These are phyloP conservation scores for Saccharomycopsis malanga DNA, from an alignment of 805 yeast species.

Conservation along the genomic window DNA sequence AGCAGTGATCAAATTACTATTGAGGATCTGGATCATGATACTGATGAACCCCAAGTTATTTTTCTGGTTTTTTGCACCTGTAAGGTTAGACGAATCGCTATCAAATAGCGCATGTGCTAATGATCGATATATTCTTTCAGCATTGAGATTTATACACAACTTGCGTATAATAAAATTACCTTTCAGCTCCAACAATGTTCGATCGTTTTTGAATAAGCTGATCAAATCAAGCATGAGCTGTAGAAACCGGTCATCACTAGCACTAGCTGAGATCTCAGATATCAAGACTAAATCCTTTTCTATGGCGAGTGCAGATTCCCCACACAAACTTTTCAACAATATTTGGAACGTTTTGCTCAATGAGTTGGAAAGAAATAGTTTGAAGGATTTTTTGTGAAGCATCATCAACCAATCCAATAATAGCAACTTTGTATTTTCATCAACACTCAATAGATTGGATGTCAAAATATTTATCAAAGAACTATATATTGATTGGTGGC, in stretches of 20 bases:
- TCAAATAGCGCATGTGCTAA: slow-evolving; percentile 59
- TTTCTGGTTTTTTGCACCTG: slow-evolving; percentile 19
- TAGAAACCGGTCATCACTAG: slow-evolving; percentile 69
- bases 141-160: slow-evolving; percentile 69
- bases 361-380: slow-evolving; percentile 44
- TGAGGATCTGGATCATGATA: slow-evolving; percentile 78
- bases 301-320: slow-evolving; percentile 64
- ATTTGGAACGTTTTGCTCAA: slow-evolving; percentile 64
- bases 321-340: slow-evolving; percentile 62
- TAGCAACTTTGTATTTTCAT: slow-evolving; percentile 75
- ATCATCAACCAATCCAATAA: slow-evolving; percentile 86
- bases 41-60: slow-evolving; percentile 62
- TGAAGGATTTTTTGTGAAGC: slow-evolving; percentile 65
- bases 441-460: slow-evolving; percentile 48
- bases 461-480: slow-evolving; percentile 10
- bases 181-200: slow-evolving; percentile 55
- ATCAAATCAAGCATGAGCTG: slow-evolving; percentile 68
- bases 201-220: slow-evolving; percentile 61
- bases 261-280: slow-evolving; percentile 63
- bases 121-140: slow-evolving; percentile 77
- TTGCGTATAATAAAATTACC: slow-evolving; percentile 83
- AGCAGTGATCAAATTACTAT: slow-evolving; percentile 78
- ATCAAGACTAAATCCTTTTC: slow-evolving; percentile 63
- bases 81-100: slow-evolving; percentile 35
- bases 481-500: background rate